phyloP scores from a whole-genome alignment of 192 early-diverging fungal genomes.

The Coemansia sp. region DNA sequence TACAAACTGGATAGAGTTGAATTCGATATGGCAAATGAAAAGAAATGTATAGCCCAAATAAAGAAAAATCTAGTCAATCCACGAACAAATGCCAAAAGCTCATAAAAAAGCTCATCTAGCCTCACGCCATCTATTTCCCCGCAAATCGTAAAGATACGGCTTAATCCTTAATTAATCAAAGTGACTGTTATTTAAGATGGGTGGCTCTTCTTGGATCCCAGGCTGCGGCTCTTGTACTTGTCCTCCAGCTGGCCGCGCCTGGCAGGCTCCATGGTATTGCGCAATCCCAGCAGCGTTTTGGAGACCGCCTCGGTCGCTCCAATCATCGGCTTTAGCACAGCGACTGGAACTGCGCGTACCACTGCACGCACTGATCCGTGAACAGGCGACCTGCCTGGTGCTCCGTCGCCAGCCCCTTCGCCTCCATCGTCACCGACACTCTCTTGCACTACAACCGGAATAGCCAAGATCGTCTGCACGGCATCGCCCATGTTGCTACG shows the following conservation, averaged over 20 bases:
- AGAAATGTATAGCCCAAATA: background rate
- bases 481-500: constrained; percentile 80
- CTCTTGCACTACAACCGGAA: constrained; percentile 83
- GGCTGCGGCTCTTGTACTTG: constrained; percentile 55
- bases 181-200: constrained; percentile 11
- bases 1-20: constrained; percentile 1
- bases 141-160: background rate
- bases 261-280: constrained; percentile 87
- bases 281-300: constrained; percentile 86
- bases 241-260: constrained; percentile 80
- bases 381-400: constrained; percentile 57
- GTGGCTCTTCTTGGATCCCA: constrained; percentile 42
- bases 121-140: constrained; percentile 5
- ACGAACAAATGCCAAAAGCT: background rate
- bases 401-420: constrained; percentile 23
- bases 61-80: constrained; percentile 7
- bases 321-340: constrained; percentile 94
- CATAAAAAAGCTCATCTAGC: background rate
- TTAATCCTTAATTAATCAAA: background rate
- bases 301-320: constrained; percentile 91
- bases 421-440: constrained; percentile 41
- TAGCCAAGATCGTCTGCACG: constrained; percentile 85
- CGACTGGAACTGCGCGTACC: constrained; percentile 75
- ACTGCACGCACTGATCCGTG: constrained; percentile 54
- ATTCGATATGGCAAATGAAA: constrained; percentile 3